A percentile compares a stretch with the other conserved stretches of the same genome.
Evolutionary conservation across 441 rosid species (phyloP).

Genomic region (Isatis lusitanica): DNA sequence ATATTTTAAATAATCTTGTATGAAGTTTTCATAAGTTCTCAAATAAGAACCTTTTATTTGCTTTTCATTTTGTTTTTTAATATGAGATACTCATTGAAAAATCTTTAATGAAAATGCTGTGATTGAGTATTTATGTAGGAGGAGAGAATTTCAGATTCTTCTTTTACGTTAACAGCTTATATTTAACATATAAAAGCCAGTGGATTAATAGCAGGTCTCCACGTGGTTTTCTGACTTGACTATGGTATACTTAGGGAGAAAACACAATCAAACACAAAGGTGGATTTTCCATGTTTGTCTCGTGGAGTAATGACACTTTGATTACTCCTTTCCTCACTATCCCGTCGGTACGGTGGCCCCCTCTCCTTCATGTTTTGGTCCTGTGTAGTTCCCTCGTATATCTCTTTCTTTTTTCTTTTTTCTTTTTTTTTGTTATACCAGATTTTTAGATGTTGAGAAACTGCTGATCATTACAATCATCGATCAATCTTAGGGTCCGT

Average conservation of each 20-base stretch:
- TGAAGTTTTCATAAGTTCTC: too few relatives aligned
- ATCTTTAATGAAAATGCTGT: too few relatives aligned
- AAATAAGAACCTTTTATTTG: too few relatives aligned
- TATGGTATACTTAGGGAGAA: slow-evolving; percentile 7
- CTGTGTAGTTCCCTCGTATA: neutral
- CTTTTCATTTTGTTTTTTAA: too few relatives aligned
- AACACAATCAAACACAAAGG: neutral
- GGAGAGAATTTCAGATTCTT: neutral
- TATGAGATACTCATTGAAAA: too few relatives aligned
- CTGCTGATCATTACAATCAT: too few relatives aligned
- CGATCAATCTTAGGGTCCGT: too few relatives aligned
- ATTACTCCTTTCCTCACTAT: slow-evolving; percentile 9
- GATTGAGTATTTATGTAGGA: neutral
- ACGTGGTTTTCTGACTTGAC: neutral
- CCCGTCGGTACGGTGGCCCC: slow-evolving; percentile 25
- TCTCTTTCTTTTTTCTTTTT: too few relatives aligned
- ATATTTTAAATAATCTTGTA: too few relatives aligned
- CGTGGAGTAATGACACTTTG: slow-evolving; percentile 16
- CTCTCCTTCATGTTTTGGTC: neutral
- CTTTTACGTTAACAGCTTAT: neutral
- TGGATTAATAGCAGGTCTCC: slow-evolving; percentile 43
- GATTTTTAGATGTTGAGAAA: too few relatives aligned
- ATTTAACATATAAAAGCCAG: slow-evolving; percentile 25
- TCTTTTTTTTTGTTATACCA: too few relatives aligned
- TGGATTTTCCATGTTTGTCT: slow-evolving; percentile 13